Base-by-base conservation (phyloP, 441 rosid species). In the Geranium incanum region DNA sequence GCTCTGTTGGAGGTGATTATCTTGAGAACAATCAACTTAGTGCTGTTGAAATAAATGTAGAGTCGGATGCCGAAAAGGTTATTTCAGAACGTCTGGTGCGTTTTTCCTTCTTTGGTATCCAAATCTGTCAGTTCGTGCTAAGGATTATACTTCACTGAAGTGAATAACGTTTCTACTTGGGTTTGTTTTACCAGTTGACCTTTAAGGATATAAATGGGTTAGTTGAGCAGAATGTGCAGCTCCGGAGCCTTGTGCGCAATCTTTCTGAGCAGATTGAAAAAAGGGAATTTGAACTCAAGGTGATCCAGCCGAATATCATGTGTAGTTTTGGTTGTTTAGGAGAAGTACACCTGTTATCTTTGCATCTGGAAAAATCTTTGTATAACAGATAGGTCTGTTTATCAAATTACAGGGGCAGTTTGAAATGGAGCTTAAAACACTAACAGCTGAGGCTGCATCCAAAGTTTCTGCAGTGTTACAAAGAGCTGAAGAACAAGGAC, bases 151-250 rank as follows among this genome's bases (percentile, higher is more conserved):
- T 50, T 70, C 55, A 57, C 57, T 21, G 13, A 38, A 55, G 2
- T 65, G 64, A 15, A 28, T 72, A 48, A 18, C 74, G 37, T 37
- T 71, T 66, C 71, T 23, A 73, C 45, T 65, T 71, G 69, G 41
- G 78, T 71, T 62, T 67, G 52, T 79, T 23, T 74, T 76, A 36
- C 66, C 89, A 95, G 99, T 74, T 95, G 79, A 95, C 91, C 67
- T 95, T 89, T 83, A 91, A 85, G 86, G 97, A 95, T 76, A 92
- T 95, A 83, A 91, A 86, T 79, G 98, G 96, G 78, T 82, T 95
- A 75, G 96, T 95, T 75, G 99, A 91, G 88, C 98, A 89, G 85
- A 95, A 95, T 85, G 97, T 87, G 69, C 89, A 91, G 77, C 95
- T 95, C 75, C 86, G 98, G 79, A 93, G 83, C 77, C 95, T 95